Conservation (phyloP, 495 filamentous ascomycete species). For the Saxophila tyrrhenica region DNA sequence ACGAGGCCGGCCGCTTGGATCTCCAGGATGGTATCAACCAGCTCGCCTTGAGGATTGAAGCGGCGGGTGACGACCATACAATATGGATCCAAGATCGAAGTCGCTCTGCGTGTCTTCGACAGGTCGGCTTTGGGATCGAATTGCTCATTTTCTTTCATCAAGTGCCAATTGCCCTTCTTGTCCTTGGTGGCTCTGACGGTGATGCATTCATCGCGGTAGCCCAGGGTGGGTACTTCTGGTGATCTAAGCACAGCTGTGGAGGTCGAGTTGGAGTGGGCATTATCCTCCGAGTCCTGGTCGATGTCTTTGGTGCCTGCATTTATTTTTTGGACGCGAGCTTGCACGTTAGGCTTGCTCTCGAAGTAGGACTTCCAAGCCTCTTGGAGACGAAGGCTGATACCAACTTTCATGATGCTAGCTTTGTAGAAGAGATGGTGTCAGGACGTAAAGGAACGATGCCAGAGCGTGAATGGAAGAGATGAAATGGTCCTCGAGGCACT, state of each 20-base stretch:
- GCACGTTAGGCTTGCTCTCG: background rate
- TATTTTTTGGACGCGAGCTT: background rate
- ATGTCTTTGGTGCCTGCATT: background rate
- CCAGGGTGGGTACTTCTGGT: background rate
- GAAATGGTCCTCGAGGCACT: too few relatives aligned
- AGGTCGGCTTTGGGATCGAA: background rate
- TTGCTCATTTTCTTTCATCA: background rate
- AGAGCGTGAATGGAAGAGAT: too few relatives aligned
- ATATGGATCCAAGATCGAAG: constrained; percentile 1
- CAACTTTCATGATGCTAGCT: background rate
- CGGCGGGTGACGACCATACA: constrained; percentile 35
- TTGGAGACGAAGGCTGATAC: background rate
- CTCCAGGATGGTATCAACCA: constrained; percentile 61
- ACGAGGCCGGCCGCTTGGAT: constrained; percentile 72
- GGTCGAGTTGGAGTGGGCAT: background rate
- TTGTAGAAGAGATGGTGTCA: background rate
- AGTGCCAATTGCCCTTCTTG: background rate
- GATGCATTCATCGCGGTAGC: background rate
- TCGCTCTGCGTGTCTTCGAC: background rate
- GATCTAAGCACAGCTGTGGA: background rate
- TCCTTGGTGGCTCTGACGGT: background rate
- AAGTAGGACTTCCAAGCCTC: background rate
- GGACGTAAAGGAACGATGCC: too few relatives aligned
- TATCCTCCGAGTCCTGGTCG: background rate
- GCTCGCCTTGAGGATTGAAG: constrained; percentile 78